phyloP scores from a whole-genome alignment of 2,329 filamentous ascomycete genomes.

The Talaromyces rugulosus region DNA sequence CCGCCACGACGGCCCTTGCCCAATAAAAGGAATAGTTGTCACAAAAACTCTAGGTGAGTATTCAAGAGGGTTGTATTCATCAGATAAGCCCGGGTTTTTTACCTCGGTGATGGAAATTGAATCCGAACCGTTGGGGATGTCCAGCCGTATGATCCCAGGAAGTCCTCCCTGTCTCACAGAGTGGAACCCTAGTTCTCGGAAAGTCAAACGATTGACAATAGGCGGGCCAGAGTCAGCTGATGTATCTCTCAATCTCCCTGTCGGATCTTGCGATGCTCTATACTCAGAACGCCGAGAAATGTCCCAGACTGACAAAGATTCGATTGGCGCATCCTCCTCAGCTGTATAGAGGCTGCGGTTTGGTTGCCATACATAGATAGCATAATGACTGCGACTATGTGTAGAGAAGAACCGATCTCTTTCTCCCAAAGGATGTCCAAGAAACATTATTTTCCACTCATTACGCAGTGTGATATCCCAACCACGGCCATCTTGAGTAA shows the following conservation, averaged over 20 bases:
- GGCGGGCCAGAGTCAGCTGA: constrained; percentile 36
- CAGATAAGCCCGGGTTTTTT: constrained; percentile 49
- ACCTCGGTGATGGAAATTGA: constrained; percentile 56
- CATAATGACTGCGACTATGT: constrained; percentile 58
- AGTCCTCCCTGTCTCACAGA: constrained; percentile 50
- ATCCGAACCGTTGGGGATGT: constrained; percentile 45
- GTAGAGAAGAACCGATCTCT: constrained; percentile 60
- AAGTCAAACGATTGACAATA: constrained; percentile 49
- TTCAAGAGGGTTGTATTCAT: constrained; percentile 20
- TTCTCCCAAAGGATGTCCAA: constrained; percentile 53
- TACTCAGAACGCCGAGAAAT: constrained; percentile 49
- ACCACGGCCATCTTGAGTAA: constrained; percentile 26
- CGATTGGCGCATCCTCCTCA: constrained; percentile 54
- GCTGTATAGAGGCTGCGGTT: constrained; percentile 51
- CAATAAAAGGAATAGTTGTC: constrained; percentile 53
- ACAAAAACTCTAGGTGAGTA: constrained; percentile 44
- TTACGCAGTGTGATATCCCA: constrained; percentile 51
- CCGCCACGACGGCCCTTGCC: constrained; percentile 50
- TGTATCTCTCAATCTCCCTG: constrained; percentile 29
- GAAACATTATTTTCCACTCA: constrained; percentile 59
- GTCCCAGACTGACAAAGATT: constrained; percentile 58
- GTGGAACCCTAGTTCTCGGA: constrained; percentile 50
- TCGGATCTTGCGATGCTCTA: constrained; percentile 49
- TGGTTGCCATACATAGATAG: constrained; percentile 59
- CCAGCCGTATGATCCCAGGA: constrained; percentile 49